Evolutionary conservation across 2,329 filamentous ascomycete genomes (phyloP).

Genomic region (Penicillium digitatum): DNA sequence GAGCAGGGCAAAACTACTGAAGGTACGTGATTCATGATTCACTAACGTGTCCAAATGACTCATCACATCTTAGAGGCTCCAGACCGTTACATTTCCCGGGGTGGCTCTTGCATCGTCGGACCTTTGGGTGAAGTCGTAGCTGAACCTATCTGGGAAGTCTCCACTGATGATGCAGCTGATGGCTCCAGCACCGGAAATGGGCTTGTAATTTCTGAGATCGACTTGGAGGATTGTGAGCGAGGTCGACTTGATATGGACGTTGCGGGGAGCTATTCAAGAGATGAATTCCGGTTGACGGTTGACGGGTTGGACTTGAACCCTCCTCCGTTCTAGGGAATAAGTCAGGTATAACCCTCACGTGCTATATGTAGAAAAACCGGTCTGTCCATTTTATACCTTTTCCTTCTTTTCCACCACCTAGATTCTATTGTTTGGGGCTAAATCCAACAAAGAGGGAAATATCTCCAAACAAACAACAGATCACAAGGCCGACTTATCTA

Average conservation of each 20-base stretch:
- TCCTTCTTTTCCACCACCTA: no score
- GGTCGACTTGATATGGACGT: constrained; percentile 80
- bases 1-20: constrained; percentile 21
- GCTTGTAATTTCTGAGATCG: constrained; percentile 67
- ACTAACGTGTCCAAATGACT: background rate
- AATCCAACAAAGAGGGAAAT: no score
- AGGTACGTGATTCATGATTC: constrained; percentile 33
- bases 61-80: background rate
- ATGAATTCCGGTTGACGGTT: constrained; percentile 58
- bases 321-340: constrained; percentile 44
- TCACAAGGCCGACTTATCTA: no score
- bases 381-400: no score
- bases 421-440: no score
- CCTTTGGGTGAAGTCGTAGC: constrained; percentile 75
- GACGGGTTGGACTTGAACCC: constrained; percentile 58
- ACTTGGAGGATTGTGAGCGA: constrained; percentile 82
- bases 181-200: constrained; percentile 33
- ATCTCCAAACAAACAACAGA: no score
- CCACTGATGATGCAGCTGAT: constrained; percentile 34
- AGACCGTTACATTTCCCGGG: constrained; percentile 58
- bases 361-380: no score
- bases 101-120: constrained; percentile 77
- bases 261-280: constrained; percentile 78
- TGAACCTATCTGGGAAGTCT: constrained; percentile 73
- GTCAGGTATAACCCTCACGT: no score